Percentiles rank a stretch among this genome's conserved stretches.
These are phyloP conservation scores for Vittaforma corneae DNA, from an alignment of 371 early-diverging fungal genomes.

Conservation along the genomic window DNA sequence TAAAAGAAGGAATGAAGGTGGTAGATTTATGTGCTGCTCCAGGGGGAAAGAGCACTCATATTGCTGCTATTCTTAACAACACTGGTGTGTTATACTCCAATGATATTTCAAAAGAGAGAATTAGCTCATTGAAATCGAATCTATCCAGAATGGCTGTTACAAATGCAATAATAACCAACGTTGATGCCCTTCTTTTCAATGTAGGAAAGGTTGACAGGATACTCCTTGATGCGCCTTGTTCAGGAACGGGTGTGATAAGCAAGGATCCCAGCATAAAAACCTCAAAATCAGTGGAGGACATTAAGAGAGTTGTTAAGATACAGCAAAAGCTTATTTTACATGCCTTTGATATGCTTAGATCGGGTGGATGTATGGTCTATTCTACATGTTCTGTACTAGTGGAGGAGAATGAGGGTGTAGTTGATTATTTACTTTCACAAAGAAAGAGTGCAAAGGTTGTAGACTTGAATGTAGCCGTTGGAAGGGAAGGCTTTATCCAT, in stretches of 20 bases:
- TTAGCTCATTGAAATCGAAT: conserved; percentile 77
- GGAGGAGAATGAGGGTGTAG: conserved; percentile 95
- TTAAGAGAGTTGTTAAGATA: conserved; percentile 71
- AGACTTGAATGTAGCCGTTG: conserved; percentile 64
- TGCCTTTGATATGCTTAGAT: conserved; percentile 91
- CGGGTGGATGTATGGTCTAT: conserved; percentile 88
- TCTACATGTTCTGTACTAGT: conserved; percentile 95
- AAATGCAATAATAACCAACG: conserved; percentile 83
- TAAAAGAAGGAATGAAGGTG: conserved; percentile 64
- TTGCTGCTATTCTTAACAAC: conserved; percentile 84
- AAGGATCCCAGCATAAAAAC: conserved; percentile 88
- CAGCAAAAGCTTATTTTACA: conserved; percentile 86
- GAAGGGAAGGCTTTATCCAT: conserved; percentile 52
- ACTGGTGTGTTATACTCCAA: conserved; percentile 91
- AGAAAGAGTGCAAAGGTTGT: conserved; percentile 82
- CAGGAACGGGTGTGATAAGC: conserved; percentile 93
- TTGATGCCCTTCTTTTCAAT: conserved; percentile 87
- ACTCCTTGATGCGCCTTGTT: conserved; percentile 93
- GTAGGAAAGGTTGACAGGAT: conserved; percentile 84
- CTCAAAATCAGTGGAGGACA: conserved; percentile 75
- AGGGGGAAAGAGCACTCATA: conserved; percentile 75
- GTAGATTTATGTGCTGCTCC: conserved; percentile 98
- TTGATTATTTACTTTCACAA: conserved; percentile 81
- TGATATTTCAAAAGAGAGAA: conserved; percentile 83
- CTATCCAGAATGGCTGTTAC: conserved; percentile 81